Evolutionary conservation across 2,329 filamentous ascomycete species (phyloP).

Genomic region (Chaetomium sp.): DNA sequence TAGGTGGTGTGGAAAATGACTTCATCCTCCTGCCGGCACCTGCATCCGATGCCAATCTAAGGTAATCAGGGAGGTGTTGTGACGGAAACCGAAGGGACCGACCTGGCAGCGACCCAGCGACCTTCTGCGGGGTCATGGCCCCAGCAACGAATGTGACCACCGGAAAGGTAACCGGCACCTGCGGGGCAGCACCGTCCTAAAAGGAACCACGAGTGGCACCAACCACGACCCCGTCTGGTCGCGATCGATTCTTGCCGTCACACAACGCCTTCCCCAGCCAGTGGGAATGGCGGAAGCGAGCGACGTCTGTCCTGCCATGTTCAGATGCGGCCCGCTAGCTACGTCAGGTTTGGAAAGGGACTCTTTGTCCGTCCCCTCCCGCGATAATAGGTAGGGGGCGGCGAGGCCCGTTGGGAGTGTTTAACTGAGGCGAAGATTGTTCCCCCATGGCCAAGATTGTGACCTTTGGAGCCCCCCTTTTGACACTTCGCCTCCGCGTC

Average conservation of each 20-base stretch:
- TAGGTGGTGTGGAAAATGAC: conserved; percentile 1
- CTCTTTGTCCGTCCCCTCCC: background rate
- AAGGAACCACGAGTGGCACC: background rate
- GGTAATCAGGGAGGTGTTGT: too few species aligned
- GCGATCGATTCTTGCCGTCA: background rate
- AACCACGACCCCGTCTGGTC: background rate
- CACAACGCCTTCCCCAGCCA: background rate
- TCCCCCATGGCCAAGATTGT: background rate
- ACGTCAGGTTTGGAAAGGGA: background rate
- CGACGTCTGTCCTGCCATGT: background rate
- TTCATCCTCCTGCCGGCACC: conserved; percentile 4
- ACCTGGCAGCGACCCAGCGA: background rate
- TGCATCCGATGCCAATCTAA: background rate
- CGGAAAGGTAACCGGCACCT: background rate
- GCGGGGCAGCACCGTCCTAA: background rate
- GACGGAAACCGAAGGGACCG: conserved; percentile 3
- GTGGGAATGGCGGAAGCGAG: background rate
- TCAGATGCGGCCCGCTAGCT: background rate
- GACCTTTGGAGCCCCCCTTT: background rate
- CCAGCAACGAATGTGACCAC: background rate
- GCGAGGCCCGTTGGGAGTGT: background rate
- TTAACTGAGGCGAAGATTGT: background rate
- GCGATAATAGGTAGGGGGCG: background rate
- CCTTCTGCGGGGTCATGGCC: background rate
- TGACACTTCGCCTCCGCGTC: background rate